A percentile compares a stretch with the other conserved stretches of the same genome.
phyloP scores from a whole-genome alignment of 176 grass and related monocot species.

The Pontederia paniculata region DNA sequence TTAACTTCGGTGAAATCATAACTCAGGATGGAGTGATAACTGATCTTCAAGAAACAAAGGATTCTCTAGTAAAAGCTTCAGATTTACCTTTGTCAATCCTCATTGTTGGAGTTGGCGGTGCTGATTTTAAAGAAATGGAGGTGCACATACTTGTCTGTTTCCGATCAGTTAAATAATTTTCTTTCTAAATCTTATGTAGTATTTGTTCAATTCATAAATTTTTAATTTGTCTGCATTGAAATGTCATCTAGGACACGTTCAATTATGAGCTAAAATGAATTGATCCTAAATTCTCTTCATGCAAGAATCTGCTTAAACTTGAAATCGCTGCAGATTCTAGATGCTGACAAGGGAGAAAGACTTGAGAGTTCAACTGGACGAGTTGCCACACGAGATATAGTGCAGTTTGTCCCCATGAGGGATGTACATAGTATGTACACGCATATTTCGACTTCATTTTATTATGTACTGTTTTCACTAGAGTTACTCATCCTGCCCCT shows the following conservation, averaged over 20 bases:
- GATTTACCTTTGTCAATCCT: constrained; percentile 91
- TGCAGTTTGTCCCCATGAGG: constrained; percentile 83
- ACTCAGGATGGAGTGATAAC: constrained; percentile 92
- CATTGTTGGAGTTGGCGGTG: constrained; percentile 88
- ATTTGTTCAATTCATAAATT: no score
- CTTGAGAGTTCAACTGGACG: constrained; percentile 73
- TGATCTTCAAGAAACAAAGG: constrained; percentile 96
- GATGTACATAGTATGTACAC: constrained; percentile 61
- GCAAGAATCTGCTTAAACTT: constrained; percentile 8
- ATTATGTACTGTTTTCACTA: no score
- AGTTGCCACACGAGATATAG: constrained; percentile 81
- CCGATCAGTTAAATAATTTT: constrained; percentile 4
- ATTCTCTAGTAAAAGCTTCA: constrained; percentile 82
- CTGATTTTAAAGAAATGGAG: constrained; percentile 99
- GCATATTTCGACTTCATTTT: not conserved
- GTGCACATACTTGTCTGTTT: constrained; percentile 25
- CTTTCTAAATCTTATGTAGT: not conserved
- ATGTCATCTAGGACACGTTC: no score
- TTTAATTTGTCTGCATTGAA: no score
- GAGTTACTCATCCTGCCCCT: no score
- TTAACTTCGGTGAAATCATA: constrained; percentile 25
- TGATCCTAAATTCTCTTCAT: not conserved
- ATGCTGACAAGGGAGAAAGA: constrained; percentile 90
- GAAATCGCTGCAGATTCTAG: constrained; percentile 52
- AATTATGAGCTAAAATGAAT: no score